phyloP scores from a whole-genome alignment of 129 eudicot genomes.

The Erigeron canadensis region DNA sequence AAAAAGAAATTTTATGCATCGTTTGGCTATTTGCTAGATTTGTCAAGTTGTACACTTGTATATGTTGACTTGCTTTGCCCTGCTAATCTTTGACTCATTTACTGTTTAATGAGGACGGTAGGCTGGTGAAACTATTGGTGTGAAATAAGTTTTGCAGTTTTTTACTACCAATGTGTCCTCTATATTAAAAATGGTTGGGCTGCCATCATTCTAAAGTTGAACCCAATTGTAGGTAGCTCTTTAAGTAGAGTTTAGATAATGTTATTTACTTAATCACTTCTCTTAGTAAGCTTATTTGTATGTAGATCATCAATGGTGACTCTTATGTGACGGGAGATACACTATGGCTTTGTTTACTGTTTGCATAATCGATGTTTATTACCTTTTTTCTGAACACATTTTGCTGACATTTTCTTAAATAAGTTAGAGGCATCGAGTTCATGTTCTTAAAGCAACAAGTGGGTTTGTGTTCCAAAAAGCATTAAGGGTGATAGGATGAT shows the following conservation, averaged over 20 bases:
- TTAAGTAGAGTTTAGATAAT: not conserved
- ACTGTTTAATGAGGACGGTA: too few species aligned
- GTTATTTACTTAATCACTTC: not conserved
- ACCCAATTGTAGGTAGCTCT: not conserved
- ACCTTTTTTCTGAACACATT: not conserved
- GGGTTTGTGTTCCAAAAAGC: too few species aligned
- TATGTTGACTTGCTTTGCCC: too few species aligned
- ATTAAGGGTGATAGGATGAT: too few species aligned
- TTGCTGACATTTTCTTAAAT: not conserved
- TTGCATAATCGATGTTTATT: not conserved
- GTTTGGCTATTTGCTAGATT: too few species aligned
- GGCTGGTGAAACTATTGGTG: too few species aligned
- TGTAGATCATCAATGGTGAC: not conserved
- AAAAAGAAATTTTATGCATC: too few species aligned
- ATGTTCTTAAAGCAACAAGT: not conserved
- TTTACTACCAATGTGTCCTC: not conserved
- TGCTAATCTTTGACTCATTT: too few species aligned
- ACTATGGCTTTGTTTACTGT: not conserved
- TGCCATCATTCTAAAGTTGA: slow-evolving; percentile 5
- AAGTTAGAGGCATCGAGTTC: slow-evolving; percentile 1
- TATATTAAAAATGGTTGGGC: not conserved
- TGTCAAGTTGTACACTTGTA: too few species aligned
- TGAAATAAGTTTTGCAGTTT: slow-evolving; percentile 4
- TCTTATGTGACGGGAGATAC: not conserved
- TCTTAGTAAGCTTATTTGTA: not conserved